phyloP scores from a whole-genome alignment of 2,329 filamentous ascomycete species.

The Fusarium circinatum region DNA sequence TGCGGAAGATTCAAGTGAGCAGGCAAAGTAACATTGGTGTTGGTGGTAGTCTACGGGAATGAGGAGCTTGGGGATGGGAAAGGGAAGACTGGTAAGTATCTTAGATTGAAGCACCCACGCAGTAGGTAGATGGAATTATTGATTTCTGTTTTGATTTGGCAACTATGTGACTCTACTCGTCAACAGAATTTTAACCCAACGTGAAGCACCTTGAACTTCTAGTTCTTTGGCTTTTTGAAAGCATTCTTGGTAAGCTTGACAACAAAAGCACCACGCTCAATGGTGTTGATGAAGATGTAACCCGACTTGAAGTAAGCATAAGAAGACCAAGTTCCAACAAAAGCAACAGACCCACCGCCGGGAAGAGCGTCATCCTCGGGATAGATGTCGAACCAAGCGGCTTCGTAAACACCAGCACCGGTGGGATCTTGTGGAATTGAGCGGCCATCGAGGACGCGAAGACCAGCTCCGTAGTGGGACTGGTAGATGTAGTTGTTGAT shows the following conservation, averaged over 20 bases:
- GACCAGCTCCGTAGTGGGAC: constrained; percentile 61
- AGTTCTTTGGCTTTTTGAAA: constrained; percentile 16
- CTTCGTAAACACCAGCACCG: constrained; percentile 57
- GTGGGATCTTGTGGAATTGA: constrained; percentile 54
- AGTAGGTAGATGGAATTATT: neutral
- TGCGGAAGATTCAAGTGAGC: neutral
- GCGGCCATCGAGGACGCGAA: constrained; percentile 53
- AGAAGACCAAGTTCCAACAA: constrained; percentile 59
- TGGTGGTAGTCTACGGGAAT: neutral
- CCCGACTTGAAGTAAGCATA: constrained; percentile 62
- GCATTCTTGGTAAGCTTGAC: constrained; percentile 50
- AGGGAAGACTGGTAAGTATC: rapidly evolving
- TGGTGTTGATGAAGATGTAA: constrained; percentile 62
- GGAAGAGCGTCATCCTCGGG: constrained; percentile 59
- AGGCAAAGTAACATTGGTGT: neutral
- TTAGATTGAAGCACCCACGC: neutral
- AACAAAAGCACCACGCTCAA: constrained; percentile 61
- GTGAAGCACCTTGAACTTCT: neutral
- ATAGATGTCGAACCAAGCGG: constrained; percentile 62
- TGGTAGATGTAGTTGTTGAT: constrained; percentile 58
- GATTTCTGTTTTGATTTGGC: neutral
- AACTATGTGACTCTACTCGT: rapidly evolving
- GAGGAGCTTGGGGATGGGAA: neutral
- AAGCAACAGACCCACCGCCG: constrained; percentile 52
- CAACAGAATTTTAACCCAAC: rapidly evolving